Percentiles rank a stretch among this genome's conserved stretches.
phyloP scores from a whole-genome alignment of 2,329 filamentous ascomycete species.

The Fusarium sp. region DNA sequence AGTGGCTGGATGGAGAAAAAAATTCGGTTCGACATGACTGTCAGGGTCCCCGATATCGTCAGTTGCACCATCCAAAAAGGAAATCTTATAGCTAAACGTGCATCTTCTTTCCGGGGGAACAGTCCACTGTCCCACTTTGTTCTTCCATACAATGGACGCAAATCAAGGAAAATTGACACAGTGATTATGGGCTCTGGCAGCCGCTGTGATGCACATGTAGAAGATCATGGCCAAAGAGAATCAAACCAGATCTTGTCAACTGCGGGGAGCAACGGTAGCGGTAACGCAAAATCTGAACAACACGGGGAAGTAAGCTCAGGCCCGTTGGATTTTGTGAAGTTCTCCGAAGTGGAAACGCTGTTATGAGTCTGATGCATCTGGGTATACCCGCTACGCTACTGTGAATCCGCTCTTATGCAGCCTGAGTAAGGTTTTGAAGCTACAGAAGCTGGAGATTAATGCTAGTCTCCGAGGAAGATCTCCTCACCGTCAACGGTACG shows the following conservation, averaged over 20 bases:
- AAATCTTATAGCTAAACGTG: conserved; percentile 26
- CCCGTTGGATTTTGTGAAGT: conserved; percentile 8
- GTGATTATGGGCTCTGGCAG: conserved; percentile 15
- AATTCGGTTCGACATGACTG: conserved; percentile 17
- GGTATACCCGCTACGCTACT: conserved; percentile 39
- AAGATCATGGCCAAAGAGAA: conserved; percentile 29
- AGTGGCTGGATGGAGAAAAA: conserved; percentile 24
- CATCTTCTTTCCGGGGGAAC: conserved; percentile 19
- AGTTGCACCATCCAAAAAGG: conserved; percentile 21
- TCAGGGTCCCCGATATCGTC: conserved; percentile 27
- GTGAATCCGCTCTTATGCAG: conserved; percentile 41
- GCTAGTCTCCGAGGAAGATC: conserved; percentile 29
- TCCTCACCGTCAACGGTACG: conserved; percentile 26
- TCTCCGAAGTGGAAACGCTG: conserved; percentile 22
- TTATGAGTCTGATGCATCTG: conserved; percentile 19
- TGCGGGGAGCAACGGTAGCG: conserved; percentile 34
- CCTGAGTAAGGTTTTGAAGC: conserved; percentile 18
- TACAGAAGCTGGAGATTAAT: conserved; percentile 32
- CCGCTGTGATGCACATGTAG: conserved; percentile 7
- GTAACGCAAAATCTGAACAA: conserved; percentile 5
- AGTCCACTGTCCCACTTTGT: conserved; percentile 26
- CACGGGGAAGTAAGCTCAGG: conserved; percentile 35
- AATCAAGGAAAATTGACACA: conserved; percentile 11
- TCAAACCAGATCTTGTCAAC: conserved; percentile 33
- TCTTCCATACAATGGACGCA: conserved; percentile 3